Percentiles rank a stretch among this genome's conserved stretches.
Evolutionary conservation across 2,329 filamentous ascomycete genomes (phyloP).

Genomic region (Neofusicoccum sp.): DNA sequence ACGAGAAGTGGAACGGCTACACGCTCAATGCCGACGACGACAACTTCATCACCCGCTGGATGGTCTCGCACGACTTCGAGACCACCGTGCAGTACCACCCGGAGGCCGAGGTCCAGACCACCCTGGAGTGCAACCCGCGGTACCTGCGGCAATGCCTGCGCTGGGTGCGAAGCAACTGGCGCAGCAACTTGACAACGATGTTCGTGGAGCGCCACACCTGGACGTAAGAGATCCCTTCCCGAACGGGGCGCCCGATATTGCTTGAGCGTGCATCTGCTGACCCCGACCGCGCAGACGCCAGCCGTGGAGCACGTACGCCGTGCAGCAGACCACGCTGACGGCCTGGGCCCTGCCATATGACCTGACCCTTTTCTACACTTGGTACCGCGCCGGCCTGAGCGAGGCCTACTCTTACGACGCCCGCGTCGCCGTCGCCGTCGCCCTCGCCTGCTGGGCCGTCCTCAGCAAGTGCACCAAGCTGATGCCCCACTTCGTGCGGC

Average conservation of each 20-base stretch:
- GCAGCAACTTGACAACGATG: slow-evolving; percentile 91
- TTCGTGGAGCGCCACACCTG: slow-evolving; percentile 80
- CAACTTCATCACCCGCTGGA: slow-evolving; percentile 96
- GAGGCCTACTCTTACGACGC: neutral
- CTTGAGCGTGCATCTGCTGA: slow-evolving; percentile 14
- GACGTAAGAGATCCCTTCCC: slow-evolving; percentile 62
- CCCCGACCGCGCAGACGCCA: slow-evolving; percentile 63
- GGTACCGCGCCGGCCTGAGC: slow-evolving; percentile 24
- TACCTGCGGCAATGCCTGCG: slow-evolving; percentile 91
- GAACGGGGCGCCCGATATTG: slow-evolving; percentile 3
- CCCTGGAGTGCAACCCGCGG: slow-evolving; percentile 81
- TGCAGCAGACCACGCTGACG: slow-evolving; percentile 89
- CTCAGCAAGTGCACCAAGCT: slow-evolving; percentile 92
- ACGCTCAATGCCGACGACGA: slow-evolving; percentile 96
- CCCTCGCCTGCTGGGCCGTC: slow-evolving; percentile 50
- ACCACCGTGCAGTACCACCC: slow-evolving; percentile 96
- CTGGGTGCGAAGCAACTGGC: slow-evolving; percentile 97
- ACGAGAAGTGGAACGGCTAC: slow-evolving; percentile 79
- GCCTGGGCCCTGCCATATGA: slow-evolving; percentile 82
- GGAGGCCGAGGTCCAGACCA: slow-evolving; percentile 76
- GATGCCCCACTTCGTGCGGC: slow-evolving; percentile 78
- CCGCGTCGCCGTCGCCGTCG: slow-evolving; percentile 25
- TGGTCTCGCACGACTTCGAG: slow-evolving; percentile 88
- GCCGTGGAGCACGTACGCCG: slow-evolving; percentile 88
- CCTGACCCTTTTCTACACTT: slow-evolving; percentile 60